phyloP scores from a whole-genome alignment of 2,329 filamentous ascomycete genomes.

The Cladosporium sphaerospermum region DNA sequence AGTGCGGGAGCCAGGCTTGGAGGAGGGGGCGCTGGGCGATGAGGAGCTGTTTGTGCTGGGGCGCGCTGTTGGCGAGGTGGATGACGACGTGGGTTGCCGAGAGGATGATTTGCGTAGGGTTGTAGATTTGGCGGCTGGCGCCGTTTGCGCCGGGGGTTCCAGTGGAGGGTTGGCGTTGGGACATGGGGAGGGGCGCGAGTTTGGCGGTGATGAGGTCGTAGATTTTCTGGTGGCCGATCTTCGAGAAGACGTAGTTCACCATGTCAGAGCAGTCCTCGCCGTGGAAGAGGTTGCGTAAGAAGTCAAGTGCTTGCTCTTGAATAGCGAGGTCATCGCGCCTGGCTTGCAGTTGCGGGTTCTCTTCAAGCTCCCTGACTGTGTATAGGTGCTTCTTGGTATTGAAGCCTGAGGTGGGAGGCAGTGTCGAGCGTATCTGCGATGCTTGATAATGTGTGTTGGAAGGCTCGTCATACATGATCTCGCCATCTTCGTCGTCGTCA shows the following conservation, averaged over 20 bases:
- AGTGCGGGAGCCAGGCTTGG: conserved; percentile 64
- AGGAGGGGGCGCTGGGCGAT: conserved; percentile 72
- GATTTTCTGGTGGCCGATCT: conserved; percentile 68
- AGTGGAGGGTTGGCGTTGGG: conserved; percentile 17
- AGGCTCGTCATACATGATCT: conserved; percentile 39
- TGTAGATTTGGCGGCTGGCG: conserved; percentile 43
- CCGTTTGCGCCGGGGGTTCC: neutral
- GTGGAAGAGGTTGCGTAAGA: conserved; percentile 83
- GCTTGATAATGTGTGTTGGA: conserved; percentile 32
- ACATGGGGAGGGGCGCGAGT: conserved; percentile 46
- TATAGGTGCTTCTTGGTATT: conserved; percentile 26
- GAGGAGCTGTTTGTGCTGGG: conserved; percentile 70
- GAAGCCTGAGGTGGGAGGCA: conserved; percentile 21
- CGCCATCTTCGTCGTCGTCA: conserved; percentile 38
- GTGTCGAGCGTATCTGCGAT: conserved; percentile 30
- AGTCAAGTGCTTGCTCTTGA: conserved; percentile 84
- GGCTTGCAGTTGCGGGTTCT: conserved; percentile 60
- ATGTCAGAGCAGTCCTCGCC: conserved; percentile 58
- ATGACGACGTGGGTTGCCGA: conserved; percentile 77
- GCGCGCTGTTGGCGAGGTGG: conserved; percentile 77
- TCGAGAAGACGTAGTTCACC: conserved; percentile 75
- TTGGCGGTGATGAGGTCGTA: conserved; percentile 78
- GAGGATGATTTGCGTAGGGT: conserved; percentile 60
- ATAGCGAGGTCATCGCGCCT: conserved; percentile 75
- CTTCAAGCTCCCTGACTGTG: conserved; percentile 42